A percentile compares a stretch with the other conserved stretches of the same genome.
phyloP scores from a whole-genome alignment of 1,139 yeast species.

The Arxiozyma telluris region DNA sequence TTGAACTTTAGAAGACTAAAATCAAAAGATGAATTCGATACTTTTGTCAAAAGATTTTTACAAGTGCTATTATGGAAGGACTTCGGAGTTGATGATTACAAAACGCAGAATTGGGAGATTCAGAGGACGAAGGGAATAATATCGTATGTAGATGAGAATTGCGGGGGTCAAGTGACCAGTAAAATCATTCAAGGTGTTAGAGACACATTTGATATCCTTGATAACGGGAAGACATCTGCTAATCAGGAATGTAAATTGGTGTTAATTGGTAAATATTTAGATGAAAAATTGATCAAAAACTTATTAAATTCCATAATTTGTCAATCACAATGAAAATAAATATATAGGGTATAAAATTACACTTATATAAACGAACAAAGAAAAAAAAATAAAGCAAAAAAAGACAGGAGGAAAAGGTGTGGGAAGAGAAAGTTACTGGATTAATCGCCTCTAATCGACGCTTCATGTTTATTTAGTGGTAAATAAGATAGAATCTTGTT shows the following conservation, averaged over 20 bases:
- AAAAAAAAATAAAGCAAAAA: not conserved
- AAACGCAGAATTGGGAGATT: constrained; percentile 41
- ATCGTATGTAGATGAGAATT: constrained; percentile 33
- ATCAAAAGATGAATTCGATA: constrained; percentile 14
- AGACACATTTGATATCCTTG: constrained; percentile 76
- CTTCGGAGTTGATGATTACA: constrained; percentile 21
- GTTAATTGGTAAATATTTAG: constrained; percentile 66
- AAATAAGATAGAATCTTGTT: not conserved
- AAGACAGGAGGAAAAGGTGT: too few relatives aligned
- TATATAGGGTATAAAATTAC: not conserved
- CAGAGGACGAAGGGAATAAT: constrained; percentile 75
- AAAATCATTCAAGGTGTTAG: constrained; percentile 84
- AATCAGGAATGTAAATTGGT: constrained; percentile 52
- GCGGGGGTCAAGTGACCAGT: constrained; percentile 30
- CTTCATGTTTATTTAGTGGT: not conserved
- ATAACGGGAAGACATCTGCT: constrained; percentile 30
- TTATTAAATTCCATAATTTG: not conserved
- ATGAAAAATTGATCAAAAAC: constrained; percentile 7
- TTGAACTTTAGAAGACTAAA: constrained; percentile 21
- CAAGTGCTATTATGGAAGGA: constrained; percentile 29
- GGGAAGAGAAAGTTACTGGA: not conserved
- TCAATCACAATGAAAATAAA: not conserved
- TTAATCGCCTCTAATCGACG: constrained; percentile 1
- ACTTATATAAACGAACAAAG: not conserved
- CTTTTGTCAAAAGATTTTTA: constrained; percentile 17